Base-by-base conservation (phyloP, 495 filamentous ascomycete species). In the Pyrenula massariospora region DNA sequence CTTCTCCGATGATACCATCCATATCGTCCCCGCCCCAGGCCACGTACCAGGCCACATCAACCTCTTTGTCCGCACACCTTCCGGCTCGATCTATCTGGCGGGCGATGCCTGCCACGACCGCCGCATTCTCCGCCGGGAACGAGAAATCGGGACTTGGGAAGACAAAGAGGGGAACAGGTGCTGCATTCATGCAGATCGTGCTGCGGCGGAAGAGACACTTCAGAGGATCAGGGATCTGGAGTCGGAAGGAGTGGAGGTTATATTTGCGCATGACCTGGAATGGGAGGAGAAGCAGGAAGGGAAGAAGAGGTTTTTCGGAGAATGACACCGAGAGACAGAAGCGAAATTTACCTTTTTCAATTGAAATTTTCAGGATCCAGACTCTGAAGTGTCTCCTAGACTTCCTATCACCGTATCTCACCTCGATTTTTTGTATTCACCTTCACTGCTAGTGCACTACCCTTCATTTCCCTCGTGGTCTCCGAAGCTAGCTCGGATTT, bases 31-130 rank as follows among this genome's bases (percentile, higher is more conserved):
- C 56, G 65, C 68, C 1, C 77, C 77, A 2, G 75, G 75, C 1
- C 76, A 80, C 58, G 56, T 77, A 3, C 65, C 68, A 12, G 75
- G 74, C 0, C 76, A 80, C 56, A 64, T 76, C 36, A 78, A 77
- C 56, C 62, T 77, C 12, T 68, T 80, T 2, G 63, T 76, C 10
- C 31, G 15, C 15, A 42, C 31, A 5, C 31, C 31, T 15, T 5
- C 5, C 31, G 15, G 31, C 5, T 8, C 31, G 8, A 8, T 42
- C 31, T 77, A 75, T 53, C 64, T 80, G 0, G 75, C 63, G 15
- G 76, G 71, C 1, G 75, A 78, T 62, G 69, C 72, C 50, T 76
- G 71, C 51, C 77, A 78, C 57, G 70, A 80, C 55, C 55, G 60
- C 1, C 62, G 75, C 21, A 65, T 78, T 5, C 54, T 78, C 49